Evolutionary conservation across 1,284 basidiomycete species (phyloP), one percentile per base, ranked within the genome.

Genomic region (Pyrrhoderma noxium): DNA sequence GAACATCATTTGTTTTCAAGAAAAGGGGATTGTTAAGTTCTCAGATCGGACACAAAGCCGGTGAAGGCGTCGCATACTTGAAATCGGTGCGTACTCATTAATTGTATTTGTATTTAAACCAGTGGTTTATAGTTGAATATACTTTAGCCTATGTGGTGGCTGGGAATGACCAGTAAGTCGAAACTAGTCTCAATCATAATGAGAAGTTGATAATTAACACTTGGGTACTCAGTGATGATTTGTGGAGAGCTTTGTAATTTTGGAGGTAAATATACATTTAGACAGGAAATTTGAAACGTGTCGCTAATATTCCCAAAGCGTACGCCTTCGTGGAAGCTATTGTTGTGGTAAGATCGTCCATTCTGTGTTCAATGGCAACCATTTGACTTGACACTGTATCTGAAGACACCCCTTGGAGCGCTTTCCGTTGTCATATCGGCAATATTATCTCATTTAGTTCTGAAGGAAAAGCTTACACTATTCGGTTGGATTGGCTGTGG

Each of bases 371-470:
- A n/a, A n/a, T 31, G 11, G 27, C 27, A 5, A 31, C 27, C 37
- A 52, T 52, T 39, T 59, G 46, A 36, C 13, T 51, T 14, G 25
- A 34, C 11, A 37, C 25, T 58, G 11, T 5, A 5, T 56, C 21
- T 39, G 56, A 62, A 91, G 77, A 95, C 93, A n/a, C 94, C 95
- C 1, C 80, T 99, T 60, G 95, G 95, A 42, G 93, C 94, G 2
- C 79, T 99, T 51, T 94, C 93, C 14, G 96, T 99, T 58, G 94
- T 99, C 61, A 79, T 98, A 58, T 95, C 89, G 61, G 95, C 95
- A 35, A 87, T 96, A 23, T 74, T 98, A 18, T 95, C 93, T 8
- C 93, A 92, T 41, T 77, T 96, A 61, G 89, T 98, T 70, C 82
- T 98, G 61, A 86, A 95, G 48, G 96, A 99, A 67, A 88, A 78